These are phyloP conservation scores for Salix arbutifolia DNA, from an alignment of 345 rosid species.

Conservation along the genomic window DNA sequence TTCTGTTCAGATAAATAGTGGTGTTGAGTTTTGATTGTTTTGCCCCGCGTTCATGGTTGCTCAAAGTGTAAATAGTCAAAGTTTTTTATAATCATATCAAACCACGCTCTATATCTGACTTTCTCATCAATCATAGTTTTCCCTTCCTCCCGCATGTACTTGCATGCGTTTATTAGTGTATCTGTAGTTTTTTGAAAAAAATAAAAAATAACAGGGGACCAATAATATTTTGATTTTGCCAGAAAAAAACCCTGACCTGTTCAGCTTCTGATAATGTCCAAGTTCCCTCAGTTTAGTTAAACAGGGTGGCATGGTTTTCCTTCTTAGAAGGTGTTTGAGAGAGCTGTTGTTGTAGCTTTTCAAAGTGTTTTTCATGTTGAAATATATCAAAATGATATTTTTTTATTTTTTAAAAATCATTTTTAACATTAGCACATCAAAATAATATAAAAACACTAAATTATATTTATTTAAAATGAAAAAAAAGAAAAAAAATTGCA, in stretches of 20 bases:
- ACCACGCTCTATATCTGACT: neutral
- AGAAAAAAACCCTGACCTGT: neutral
- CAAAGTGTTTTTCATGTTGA: too few species aligned
- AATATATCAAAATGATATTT: too few species aligned
- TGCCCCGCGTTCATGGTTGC: neutral
- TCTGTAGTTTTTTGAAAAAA: too few species aligned
- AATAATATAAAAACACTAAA: too few species aligned
- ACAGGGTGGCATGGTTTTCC: neutral
- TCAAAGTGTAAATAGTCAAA: slow-evolving; percentile 36
- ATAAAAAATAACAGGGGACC: too few species aligned
- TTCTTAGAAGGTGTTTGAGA: too few species aligned
- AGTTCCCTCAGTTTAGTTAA: neutral
- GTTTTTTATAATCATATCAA: neutral
- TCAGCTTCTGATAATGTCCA: neutral
- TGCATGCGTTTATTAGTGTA: neutral
- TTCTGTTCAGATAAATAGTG: slow-evolving; percentile 70
- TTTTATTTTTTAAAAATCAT: too few species aligned
- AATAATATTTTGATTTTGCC: neutral
- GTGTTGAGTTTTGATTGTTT: slow-evolving; percentile 66
- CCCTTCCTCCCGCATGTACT: neutral
- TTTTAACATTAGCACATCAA: too few species aligned
- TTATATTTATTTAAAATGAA: too few species aligned
- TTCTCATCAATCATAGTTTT: neutral
- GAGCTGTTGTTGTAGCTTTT: too few species aligned
- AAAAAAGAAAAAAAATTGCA: too few species aligned